A percentile compares a stretch with the other conserved stretches of the same genome.
These are phyloP conservation scores for Rhodotorula taiwanensis DNA, from an alignment of 768 basidiomycete species.

Conservation along the genomic window DNA sequence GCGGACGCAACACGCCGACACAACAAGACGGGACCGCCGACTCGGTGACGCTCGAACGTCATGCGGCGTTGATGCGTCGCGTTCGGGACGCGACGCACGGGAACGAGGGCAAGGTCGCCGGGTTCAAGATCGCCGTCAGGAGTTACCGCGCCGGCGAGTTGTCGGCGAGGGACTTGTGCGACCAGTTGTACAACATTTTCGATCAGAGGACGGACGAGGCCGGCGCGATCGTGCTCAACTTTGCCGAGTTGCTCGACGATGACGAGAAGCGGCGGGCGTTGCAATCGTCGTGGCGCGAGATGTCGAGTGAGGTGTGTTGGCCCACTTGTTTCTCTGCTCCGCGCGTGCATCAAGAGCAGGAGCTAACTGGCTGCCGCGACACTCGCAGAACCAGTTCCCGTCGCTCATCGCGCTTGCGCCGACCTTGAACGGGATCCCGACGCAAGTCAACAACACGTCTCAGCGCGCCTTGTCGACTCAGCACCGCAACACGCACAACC, in stretches of 20 bases:
- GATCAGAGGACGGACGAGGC: constrained; percentile 65
- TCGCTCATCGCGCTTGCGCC: constrained; percentile 30
- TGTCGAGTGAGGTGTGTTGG: constrained; percentile 65
- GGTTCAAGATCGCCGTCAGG: constrained; percentile 51
- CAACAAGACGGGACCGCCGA: not conserved
- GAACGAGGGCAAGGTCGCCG: constrained; percentile 45
- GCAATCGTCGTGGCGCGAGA: constrained; percentile 70
- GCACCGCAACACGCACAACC: constrained; percentile 13
- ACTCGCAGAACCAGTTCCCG: constrained; percentile 30
- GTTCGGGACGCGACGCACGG: constrained; percentile 48
- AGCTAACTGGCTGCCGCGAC: not conserved
- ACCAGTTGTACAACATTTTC: constrained; percentile 75
- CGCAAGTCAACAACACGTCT: constrained; percentile 3
- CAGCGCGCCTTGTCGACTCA: constrained; percentile 17
- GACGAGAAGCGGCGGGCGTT: constrained; percentile 75
- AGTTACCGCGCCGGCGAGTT: constrained; percentile 71
- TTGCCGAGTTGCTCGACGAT: constrained; percentile 73
- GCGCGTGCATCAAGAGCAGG: no score
- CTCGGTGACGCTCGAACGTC: constrained; percentile 47
- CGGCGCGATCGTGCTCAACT: constrained; percentile 55
- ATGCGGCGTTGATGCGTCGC: constrained; percentile 59
- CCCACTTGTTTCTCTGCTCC: constrained; percentile 1
- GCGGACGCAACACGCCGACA: constrained; percentile 1
- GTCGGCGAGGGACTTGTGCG: constrained; percentile 73
- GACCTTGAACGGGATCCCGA: constrained; percentile 25